Evolutionary conservation across 1,284 basidiomycete genomes (phyloP).

Genomic region (Marasmius fiardii): DNA sequence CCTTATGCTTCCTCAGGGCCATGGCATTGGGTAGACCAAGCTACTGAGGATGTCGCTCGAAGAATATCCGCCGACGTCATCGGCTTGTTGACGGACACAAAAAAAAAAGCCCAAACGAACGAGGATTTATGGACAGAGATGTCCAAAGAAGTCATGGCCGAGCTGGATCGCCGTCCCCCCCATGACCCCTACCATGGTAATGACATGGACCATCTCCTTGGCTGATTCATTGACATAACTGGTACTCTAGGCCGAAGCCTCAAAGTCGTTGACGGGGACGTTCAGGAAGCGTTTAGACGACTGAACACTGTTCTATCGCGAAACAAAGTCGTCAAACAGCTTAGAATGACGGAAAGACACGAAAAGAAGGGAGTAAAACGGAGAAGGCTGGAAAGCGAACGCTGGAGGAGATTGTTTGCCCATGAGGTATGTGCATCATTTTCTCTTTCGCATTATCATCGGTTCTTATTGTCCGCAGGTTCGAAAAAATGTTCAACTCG

Average conservation of each 20-base stretch:
- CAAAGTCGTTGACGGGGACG: slow-evolving; percentile 33
- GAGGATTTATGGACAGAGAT: neutral
- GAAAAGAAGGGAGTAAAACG: slow-evolving; percentile 72
- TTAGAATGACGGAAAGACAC: slow-evolving; percentile 53
- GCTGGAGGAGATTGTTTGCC: slow-evolving; percentile 68
- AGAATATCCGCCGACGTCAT: too few species aligned
- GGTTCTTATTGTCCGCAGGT: slow-evolving; percentile 42
- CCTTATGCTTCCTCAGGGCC: neutral
- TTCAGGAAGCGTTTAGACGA: slow-evolving; percentile 39
- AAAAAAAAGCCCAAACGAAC: neutral
- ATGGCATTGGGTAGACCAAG: neutral
- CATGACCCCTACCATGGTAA: slow-evolving; percentile 39
- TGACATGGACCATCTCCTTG: slow-evolving; percentile 6
- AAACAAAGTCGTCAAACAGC: slow-evolving; percentile 55
- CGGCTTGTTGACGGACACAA: neutral
- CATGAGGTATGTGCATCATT: slow-evolving; percentile 49
- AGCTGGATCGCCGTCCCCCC: slow-evolving; percentile 21
- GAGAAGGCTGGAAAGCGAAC: slow-evolving; percentile 56
- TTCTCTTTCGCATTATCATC: slow-evolving; percentile 14
- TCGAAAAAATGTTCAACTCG: slow-evolving; percentile 55
- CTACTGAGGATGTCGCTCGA: neutral
- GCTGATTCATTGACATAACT: neutral
- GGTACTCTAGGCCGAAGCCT: slow-evolving; percentile 46
- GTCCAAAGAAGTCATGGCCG: neutral
- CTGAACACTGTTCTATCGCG: slow-evolving; percentile 50